Percentiles rank a stretch among this genome's conserved stretches.
Conservation (phyloP, 139 green algal species). For the Marvania coccoides region DNA sequence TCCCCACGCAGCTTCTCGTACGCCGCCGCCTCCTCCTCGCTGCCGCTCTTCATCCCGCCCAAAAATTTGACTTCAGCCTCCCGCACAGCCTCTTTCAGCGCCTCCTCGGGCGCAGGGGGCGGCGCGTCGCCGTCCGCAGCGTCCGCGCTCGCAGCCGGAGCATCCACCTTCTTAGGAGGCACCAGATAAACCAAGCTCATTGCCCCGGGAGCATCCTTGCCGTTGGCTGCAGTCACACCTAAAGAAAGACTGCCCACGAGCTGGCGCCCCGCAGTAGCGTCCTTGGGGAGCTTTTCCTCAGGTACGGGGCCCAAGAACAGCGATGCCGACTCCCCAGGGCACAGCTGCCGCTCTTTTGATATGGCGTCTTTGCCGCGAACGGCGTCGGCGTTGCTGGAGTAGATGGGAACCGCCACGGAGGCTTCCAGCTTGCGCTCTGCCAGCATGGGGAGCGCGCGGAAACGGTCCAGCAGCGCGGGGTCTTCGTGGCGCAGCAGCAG, state of each 20-base stretch:
- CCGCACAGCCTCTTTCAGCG: constrained; percentile 46
- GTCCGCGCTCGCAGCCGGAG: neutral
- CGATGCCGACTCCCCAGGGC: constrained; percentile 3
- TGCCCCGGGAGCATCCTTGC: neutral
- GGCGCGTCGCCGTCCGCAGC: neutral
- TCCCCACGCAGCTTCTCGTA: constrained; percentile 24
- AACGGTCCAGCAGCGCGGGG: constrained; percentile 62
- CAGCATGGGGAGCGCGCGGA: constrained; percentile 29
- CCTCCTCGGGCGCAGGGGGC: neutral
- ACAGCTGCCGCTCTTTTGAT: constrained; percentile 25
- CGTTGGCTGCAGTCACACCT: constrained; percentile 16
- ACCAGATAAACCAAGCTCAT: constrained; percentile 8
- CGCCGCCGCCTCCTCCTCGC: constrained; percentile 5
- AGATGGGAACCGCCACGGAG: constrained; percentile 48
- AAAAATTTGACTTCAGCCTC: constrained; percentile 66
- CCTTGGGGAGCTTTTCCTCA: constrained; percentile 81
- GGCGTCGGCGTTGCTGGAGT: constrained; percentile 41
- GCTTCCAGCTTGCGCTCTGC: constrained; percentile 48
- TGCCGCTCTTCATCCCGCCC: constrained; percentile 28
- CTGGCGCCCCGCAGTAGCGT: constrained; percentile 53
- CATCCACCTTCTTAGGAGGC: constrained; percentile 20
- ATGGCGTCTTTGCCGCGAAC: constrained; percentile 20
- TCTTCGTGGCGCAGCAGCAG: constrained; percentile 67
- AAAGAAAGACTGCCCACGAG: constrained; percentile 48
- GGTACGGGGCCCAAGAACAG: constrained; percentile 59